Percentiles rank a stretch among this genome's conserved stretches.
Conservation (phyloP, 164 flowering plant genomes). For the Tetracentron sinense region DNA sequence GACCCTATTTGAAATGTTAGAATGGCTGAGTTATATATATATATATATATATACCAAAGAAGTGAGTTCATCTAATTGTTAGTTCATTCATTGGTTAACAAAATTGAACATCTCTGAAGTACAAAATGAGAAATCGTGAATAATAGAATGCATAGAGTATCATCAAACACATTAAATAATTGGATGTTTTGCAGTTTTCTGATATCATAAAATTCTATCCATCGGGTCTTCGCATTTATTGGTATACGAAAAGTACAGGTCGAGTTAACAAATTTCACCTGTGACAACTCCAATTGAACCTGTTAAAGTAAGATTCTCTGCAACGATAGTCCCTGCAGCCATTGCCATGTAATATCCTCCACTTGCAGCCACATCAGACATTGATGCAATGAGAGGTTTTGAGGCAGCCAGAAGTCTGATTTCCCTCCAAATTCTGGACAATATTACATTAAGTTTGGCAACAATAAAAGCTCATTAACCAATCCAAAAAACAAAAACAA, state of each 20-base stretch:
- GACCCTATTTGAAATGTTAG: too few species aligned
- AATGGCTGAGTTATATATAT: too few species aligned
- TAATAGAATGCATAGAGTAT: background rate
- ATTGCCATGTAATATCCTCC: conserved; percentile 99
- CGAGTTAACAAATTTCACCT: conserved; percentile 36
- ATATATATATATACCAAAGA: too few species aligned
- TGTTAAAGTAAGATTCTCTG: conserved; percentile 84
- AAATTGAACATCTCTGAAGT: background rate
- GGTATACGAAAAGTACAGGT: background rate
- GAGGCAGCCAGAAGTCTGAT: conserved; percentile 76
- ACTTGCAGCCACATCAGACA: conserved; percentile 98
- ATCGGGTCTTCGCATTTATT: background rate
- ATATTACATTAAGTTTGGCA: background rate
- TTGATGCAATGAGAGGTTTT: conserved; percentile 93
- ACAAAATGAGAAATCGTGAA: background rate
- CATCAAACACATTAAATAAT: background rate
- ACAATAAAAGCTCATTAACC: too few species aligned
- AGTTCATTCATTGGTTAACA: background rate
- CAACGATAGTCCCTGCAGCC: conserved; percentile 79
- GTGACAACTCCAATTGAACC: conserved; percentile 98
- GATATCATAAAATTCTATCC: background rate
- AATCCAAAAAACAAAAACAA: background rate
- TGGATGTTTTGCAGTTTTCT: background rate
- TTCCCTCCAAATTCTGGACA: conserved; percentile 96
- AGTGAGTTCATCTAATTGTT: background rate